Conservation (phyloP, 306 rosid species). For the cucumber (Cucumis sativus) region Cucumber_9930_V3 NC_026658.2:13324001-13324500, state of each 20-base stretch:
- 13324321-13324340: constrained; percentile 89
- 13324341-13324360: constrained; percentile 66
- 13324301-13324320: constrained; percentile 70
- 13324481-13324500: constrained; percentile 12
- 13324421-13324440: constrained; percentile 39
- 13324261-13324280: constrained; percentile 87
- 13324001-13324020: neutral
- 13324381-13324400: constrained; percentile 95
- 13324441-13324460: constrained; percentile 20
- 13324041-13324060: neutral
- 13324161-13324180: neutral
- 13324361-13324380: constrained; percentile 73
- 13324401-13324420: constrained; percentile 70
- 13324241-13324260: neutral
- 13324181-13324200: neutral
- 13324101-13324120: neutral
- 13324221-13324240: neutral
- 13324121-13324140: neutral
- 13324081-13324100: neutral
- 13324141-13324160: neutral
- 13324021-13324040: neutral
- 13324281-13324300: constrained; percentile 83
- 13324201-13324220: neutral
- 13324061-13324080: neutral
- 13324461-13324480: constrained; percentile 2